These are phyloP conservation scores for Phalaenopsis equestris DNA, from an alignment of 106 monocot genomes.

Conservation along the genomic window DNA sequence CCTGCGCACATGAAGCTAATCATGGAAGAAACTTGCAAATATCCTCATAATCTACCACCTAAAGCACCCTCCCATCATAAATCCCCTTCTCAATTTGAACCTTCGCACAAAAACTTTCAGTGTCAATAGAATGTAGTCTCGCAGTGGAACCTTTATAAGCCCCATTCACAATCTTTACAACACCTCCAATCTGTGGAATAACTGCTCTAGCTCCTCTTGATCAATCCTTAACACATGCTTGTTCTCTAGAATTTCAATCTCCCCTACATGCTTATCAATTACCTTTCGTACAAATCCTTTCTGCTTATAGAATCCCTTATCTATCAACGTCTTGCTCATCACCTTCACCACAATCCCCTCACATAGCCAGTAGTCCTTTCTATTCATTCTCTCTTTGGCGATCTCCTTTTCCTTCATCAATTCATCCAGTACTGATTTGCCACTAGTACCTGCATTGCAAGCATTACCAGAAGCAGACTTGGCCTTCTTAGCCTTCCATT, in stretches of 20 bases:
- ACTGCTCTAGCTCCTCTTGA: conserved; percentile 92
- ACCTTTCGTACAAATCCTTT: conserved; percentile 76
- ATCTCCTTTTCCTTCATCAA: conserved; percentile 95
- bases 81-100: conserved; percentile 91
- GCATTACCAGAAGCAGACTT: conserved; percentile 9
- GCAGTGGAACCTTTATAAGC: conserved; percentile 83
- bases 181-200: conserved; percentile 87
- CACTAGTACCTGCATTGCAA: background rate
- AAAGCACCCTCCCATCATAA: conserved; percentile 82
- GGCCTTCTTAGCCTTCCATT: conserved; percentile 26
- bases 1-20: background rate
- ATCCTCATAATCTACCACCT: conserved; percentile 85
- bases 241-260: conserved; percentile 87
- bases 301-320: conserved; percentile 95
- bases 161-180: conserved; percentile 88
- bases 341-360: conserved; percentile 91
- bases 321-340: conserved; percentile 75
- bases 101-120: conserved; percentile 65
- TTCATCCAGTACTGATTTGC: conserved; percentile 47
- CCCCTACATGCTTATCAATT: conserved; percentile 75
- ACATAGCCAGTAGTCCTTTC: conserved; percentile 93
- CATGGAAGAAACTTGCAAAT: conserved; percentile 58
- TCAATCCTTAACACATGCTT: conserved; percentile 84
- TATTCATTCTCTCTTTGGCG: conserved; percentile 76
- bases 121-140: conserved; percentile 55